Base-by-base conservation (phyloP, 2,329 filamentous ascomycete genomes). In the Xylariaceae sp. region DNA sequence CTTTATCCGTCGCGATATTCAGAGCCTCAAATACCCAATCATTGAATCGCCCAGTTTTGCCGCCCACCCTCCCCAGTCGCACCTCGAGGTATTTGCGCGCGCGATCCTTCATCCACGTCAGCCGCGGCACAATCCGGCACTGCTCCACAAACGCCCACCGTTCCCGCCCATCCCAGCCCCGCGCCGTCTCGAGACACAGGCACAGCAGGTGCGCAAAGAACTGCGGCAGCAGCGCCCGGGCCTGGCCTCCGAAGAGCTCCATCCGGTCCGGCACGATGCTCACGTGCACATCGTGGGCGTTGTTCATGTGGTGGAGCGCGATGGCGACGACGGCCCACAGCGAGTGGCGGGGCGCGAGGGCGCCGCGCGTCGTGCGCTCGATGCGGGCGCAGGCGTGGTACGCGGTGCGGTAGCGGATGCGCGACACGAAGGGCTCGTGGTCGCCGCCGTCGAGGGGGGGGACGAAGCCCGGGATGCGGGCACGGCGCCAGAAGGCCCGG, bases 281-380 rank as follows among this genome's bases (percentile, higher is more conserved):
- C 2, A 35, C 19, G 3, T 28, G 19, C 8, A 9, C 22, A 1
- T 41, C 11, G 4, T 12, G 16, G 8, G n/a, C 32, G 31, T 16
- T 13, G 43, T 53, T 49, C 48, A 53, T 53, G 45, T 54, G 50
- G 29, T 43, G 39, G 24, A 53, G 24, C 2, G 39, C 50, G 9
- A 38, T 43, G 17, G 32, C 43, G 34, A 51, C 44, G 15, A 51
- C 48, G 15, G 48, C 33, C 37, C 41, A 52, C 4, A 51, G 43
- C 15, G 48, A 51, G 31, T 51, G 16, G 2, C 45, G 43, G 3
- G 51, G 51, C 6, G 44, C 42, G 12, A 51, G 37, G 12, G 18
- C 6, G 4, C 28, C 33, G 9, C 49, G 42, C n/a, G 45, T 26
- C 4, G 44, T 39, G 17, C 41, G 32, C 29, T 50, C 52, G n/a